Evolutionary conservation across 1,284 basidiomycete species (phyloP), one percentile per base, ranked within the genome.

Genomic region (Marasmius tenuissimus): DNA sequence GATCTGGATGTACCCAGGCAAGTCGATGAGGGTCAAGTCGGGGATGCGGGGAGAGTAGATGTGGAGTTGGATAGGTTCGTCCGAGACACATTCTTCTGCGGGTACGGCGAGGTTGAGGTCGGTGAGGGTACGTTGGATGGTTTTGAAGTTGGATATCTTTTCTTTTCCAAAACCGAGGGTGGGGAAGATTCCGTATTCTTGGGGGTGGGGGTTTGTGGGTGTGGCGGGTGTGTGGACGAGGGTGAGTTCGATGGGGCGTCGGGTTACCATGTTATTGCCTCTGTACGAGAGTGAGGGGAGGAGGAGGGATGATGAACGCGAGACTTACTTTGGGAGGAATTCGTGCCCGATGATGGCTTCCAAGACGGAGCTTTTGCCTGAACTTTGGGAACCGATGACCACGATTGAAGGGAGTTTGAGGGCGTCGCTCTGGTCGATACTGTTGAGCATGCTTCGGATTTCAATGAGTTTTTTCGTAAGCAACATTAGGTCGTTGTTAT

Each of bases 231-330:
- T 97, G 72, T 99, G 94, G 63, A 99, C 91, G 56, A 99, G 89
- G 0, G 97, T 99, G 61, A 99, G 86, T 73, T 99, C 97, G 70
- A 99, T 97, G 0, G 97, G 97, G 54, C 97, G 89, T 2, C 97
- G 92, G 0, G 97, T 99, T 51, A 99, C 97, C 97, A 99, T 99
- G 76, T 99, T 99, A 76, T 96, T 92, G 61, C 97, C 97, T 79
- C 95, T 97, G 71, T 9, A 42, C 34, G 18, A 50, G 37, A 51
- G 60, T 57, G 8, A 52, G 66, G 66, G 34, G n/a, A 47, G 16
- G 16, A 60, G 27, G 40, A 63, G 1, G 40, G 9, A 52, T 40
- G 12, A 48, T 5, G 20, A 12, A 35, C 20, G 49, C 2, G 11
- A 62, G 22, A 22, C 12, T 27, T 38, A 97, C 95, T 99, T 99